Conservation (phyloP, 305 asterid genomes). For the Fraxinus paxiana region DNA sequence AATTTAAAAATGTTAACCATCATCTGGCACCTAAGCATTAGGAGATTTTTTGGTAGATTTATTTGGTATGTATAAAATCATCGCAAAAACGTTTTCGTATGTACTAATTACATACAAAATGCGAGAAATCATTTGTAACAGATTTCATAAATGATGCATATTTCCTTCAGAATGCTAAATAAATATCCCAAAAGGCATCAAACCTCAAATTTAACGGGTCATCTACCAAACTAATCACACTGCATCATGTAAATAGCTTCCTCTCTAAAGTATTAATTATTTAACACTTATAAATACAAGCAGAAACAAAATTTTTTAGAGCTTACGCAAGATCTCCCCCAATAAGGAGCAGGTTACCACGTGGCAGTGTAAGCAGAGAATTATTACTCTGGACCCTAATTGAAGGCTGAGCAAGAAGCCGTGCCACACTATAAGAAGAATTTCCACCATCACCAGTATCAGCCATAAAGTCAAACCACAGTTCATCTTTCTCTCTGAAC, state of each 20-base stretch:
- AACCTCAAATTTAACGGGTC: background rate
- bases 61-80: background rate
- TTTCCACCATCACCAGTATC: constrained; percentile 99
- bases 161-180: background rate
- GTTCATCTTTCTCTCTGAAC: constrained; percentile 68
- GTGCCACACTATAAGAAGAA: constrained; percentile 88
- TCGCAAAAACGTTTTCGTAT: background rate
- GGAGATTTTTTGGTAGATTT: background rate
- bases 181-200: background rate
- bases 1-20: background rate
- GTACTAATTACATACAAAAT: background rate
- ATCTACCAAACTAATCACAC: background rate
- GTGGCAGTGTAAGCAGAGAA: constrained; percentile 57
- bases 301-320: constrained; percentile 24
- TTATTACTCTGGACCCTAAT: constrained; percentile 48
- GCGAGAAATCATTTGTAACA: background rate
- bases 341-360: constrained; percentile 81
- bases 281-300: background rate
- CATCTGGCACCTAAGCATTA: background rate
- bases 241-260: constrained; percentile 1
- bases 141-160: background rate
- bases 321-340: constrained; percentile 99
- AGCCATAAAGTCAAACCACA: constrained; percentile 99
- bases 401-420: constrained; percentile 92
- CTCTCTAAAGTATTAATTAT: background rate